Evolutionary conservation across 2,329 filamentous ascomycete species (phyloP).

Genomic region (Colletotrichum sp.): DNA sequence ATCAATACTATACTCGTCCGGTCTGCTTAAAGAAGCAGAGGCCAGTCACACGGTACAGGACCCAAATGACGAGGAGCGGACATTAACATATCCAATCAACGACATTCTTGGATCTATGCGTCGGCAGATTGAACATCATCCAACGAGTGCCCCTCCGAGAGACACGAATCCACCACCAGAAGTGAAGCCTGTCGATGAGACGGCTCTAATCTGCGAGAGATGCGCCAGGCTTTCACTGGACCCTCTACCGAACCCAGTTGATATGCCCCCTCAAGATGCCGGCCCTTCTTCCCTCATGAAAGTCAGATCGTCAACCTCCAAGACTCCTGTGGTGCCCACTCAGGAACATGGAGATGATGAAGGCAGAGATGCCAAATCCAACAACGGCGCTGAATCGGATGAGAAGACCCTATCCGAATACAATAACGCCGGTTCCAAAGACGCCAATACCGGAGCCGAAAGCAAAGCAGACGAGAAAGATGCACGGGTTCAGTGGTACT

Average conservation of each 20-base stretch:
- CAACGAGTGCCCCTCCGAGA: not conserved
- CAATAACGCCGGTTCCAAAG: not conserved
- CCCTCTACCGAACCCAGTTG: not conserved
- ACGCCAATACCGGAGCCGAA: not conserved
- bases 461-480: not conserved
- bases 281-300: not conserved
- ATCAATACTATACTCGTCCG: not conserved
- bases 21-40: not conserved
- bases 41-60: not conserved
- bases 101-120: not conserved
- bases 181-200: not conserved
- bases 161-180: not conserved
- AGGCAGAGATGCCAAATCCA: not conserved
- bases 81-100: not conserved
- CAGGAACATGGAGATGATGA: not conserved
- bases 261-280: not conserved
- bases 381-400: not conserved
- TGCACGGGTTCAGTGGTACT: not conserved
- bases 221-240: not conserved
- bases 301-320: not conserved
- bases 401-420: not conserved
- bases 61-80: not conserved
- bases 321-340: not conserved
- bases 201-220: not conserved
- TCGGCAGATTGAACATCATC: not conserved